Base-by-base conservation (phyloP, 352 stramenopile genomes). In the Pythium aquatile region DNA sequence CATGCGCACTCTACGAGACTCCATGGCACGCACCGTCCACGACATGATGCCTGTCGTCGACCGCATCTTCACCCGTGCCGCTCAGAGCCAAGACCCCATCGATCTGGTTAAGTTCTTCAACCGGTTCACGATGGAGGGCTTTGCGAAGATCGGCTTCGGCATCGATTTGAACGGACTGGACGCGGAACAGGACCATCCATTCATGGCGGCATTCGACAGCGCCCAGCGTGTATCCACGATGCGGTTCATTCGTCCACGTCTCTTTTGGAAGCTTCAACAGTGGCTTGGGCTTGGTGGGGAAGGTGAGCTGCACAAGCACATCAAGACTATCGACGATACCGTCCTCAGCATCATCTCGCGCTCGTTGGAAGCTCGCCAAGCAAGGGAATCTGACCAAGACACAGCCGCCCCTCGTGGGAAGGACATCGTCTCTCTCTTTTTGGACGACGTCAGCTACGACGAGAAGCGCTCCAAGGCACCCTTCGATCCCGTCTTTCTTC, bases 211-310 rank as follows among this genome's bases (percentile, higher is more conserved):
- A 2, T 72, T 75, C 40, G 69, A 75, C 57, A 35, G 20, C 5
- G 60, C 48, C 1, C 66, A 72, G 30, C 53, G 58, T 0, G 48
- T 62, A 17, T 24, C 44, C 10, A 57, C 49, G 6, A 11, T 67
- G 5, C 64, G 69, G 2, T 73, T 72, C 26, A 35, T 64, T 0
- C 49, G 61, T 37, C 76, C 79, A 0, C 65, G 63, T 28, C 83
- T 69, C 68, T 70, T 77, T 52, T 87, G 79, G 79, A 88, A 85
- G 49, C 10, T 66, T 7, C 58, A 59, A 44, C 35, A 51, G 3
- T 70, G 47, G 55, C 32, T 75, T 0, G 5, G 62, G 5, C 28
- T 75, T 2, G 66, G 65, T 0, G 42, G 6, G 4, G 69, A 75
- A 51, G 17, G 14, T 17, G 24, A 69, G 40, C 29, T 73, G 1